These are phyloP conservation scores for Apiospora sp. DNA, from an alignment of 2,329 filamentous ascomycete genomes.

Conservation along the genomic window DNA sequence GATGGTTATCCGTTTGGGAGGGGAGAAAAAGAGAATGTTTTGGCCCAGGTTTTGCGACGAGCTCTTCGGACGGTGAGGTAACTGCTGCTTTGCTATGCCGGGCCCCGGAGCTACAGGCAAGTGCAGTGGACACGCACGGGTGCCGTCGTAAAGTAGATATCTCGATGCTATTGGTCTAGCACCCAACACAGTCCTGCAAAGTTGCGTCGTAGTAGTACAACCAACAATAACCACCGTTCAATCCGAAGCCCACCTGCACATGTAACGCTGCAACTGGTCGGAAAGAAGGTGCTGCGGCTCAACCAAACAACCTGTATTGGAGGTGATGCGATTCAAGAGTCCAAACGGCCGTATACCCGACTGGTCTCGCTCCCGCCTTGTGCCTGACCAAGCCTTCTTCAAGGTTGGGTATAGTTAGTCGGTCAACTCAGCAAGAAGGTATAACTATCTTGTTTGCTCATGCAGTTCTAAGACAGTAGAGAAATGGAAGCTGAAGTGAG, in stretches of 20 bases:
- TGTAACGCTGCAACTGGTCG: constrained; percentile 6
- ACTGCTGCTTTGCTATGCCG: neutral
- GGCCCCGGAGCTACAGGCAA: constrained; percentile 5
- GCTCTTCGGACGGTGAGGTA: constrained; percentile 2
- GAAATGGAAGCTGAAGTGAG: neutral
- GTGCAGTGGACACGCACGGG: constrained; percentile 12
- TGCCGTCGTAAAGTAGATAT: neutral
- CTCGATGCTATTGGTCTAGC: neutral
- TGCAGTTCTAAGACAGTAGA: neutral
- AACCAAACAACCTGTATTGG: neutral
- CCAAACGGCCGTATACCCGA: neutral
- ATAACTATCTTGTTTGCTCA: neutral
- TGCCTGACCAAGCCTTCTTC: too few species aligned
- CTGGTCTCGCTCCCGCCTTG: neutral
- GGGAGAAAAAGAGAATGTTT: neutral
- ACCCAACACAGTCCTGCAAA: neutral
- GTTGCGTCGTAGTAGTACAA: constrained; percentile 1
- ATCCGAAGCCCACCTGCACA: constrained; percentile 12
- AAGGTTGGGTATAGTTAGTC: neutral
- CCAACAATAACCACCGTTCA: neutral
- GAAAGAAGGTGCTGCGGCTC: neutral
- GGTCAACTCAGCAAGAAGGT: neutral
- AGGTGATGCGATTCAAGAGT: neutral
- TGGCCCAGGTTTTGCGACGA: constrained; percentile 7
- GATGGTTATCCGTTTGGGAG: neutral